These are phyloP conservation scores for Lyophyllum atratum DNA, from an alignment of 768 basidiomycete genomes.

Conservation along the genomic window DNA sequence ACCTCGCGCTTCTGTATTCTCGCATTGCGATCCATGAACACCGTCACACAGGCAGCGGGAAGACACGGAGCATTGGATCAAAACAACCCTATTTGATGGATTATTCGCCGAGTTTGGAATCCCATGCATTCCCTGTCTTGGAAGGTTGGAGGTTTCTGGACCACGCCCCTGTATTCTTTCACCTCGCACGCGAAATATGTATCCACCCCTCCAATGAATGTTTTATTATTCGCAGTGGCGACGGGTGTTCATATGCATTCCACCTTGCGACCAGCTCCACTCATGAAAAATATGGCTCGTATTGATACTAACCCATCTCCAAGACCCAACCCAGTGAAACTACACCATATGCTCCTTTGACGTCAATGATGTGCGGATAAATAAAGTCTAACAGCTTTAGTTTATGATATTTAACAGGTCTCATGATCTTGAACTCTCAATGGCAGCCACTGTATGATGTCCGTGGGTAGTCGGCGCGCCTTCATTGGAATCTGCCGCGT, in stretches of 20 bases:
- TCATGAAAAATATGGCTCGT: no score
- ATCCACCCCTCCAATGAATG: no score
- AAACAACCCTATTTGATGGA: no score
- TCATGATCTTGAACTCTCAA: neutral
- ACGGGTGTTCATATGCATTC: no score
- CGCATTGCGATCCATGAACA: neutral
- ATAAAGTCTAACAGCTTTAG: no score
- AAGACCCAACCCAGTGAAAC: neutral
- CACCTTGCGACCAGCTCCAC: no score
- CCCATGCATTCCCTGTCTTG: neutral
- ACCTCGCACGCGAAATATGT: no score
- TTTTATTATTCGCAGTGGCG: no score
- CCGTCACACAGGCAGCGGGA: no score
- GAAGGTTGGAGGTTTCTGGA: neutral
- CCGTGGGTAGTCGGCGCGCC: neutral
- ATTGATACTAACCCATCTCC: no score
- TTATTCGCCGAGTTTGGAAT: neutral
- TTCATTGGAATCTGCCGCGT: neutral
- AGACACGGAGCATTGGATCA: neutral
- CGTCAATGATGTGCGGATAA: neutral
- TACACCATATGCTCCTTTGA: neutral
- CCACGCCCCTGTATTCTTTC: no score
- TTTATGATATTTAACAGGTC: no score
- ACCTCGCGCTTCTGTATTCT: neutral
- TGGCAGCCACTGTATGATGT: neutral